Base-by-base conservation (phyloP, 441 rosid species). In the Pelargonium cotyledonis region DNA sequence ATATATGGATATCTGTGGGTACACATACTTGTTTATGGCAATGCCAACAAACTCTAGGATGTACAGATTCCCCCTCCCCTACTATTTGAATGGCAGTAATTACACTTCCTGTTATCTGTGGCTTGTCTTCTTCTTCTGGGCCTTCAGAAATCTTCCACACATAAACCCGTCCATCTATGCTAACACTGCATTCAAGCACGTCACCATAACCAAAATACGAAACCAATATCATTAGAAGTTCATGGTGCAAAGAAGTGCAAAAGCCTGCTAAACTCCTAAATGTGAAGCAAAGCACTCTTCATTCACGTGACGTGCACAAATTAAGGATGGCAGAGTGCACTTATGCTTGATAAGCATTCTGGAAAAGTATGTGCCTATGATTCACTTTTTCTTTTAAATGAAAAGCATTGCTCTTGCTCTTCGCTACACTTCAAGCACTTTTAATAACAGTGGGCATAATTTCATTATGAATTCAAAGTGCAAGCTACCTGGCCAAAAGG, bases 11-110 rank as follows among this genome's bases (percentile, higher is more conserved):
- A 41, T 62, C 14, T 29, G 19, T 44, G 44, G 65, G 14, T 21
- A 26, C 67, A 16, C 57, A 67, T 69, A 95, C 99, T 82, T 90
- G 97, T 79, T 88, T 95, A 84, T 89, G 90, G 69, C 84, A 84
- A 72, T 95, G 98, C 99, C 99, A 95, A 75, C 97, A 95, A 61
- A 92, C 78, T 57, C 90, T 90, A 15, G 99, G 99, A 76, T 92
- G 92, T 65, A 81, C 76, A 41, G 79, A 66, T 68, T 87, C 87
- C 70, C 76, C 89, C 53, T 88, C 86, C 65, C 85, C 86, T 35
- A 82, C 67, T 63, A 92, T 82, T 71, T 90, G 93, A 79, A 90
- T 77, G 67, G 97, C 93, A 77, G 86, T 71, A 70, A 84, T 80
- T 70, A 81, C 73, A 63, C 77, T 82, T 69, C 89, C 97, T 31